Evolutionary conservation across 2,329 filamentous ascomycete genomes (phyloP).

Genomic region (Cladophialophora exuberans): DNA sequence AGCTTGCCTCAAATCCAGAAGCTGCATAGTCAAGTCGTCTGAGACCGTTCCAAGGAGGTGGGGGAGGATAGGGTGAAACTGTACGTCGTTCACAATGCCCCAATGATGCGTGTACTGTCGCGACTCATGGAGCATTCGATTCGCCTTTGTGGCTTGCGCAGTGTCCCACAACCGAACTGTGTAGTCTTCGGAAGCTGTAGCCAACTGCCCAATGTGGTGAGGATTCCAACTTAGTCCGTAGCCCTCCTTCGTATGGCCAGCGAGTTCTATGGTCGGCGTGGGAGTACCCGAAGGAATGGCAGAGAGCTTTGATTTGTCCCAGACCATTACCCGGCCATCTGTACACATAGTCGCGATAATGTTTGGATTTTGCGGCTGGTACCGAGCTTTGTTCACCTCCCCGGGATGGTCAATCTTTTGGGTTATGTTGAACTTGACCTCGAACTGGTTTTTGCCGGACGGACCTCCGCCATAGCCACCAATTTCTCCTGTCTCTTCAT

Average conservation of each 20-base stretch:
- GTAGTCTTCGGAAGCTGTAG: slow-evolving; percentile 87
- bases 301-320: slow-evolving; percentile 93
- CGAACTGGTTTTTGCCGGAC: slow-evolving; percentile 67
- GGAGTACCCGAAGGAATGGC: slow-evolving; percentile 73
- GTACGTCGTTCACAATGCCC: slow-evolving; percentile 93
- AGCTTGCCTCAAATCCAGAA: slow-evolving; percentile 79
- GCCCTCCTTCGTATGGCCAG: slow-evolving; percentile 85
- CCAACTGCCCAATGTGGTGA: slow-evolving; percentile 76
- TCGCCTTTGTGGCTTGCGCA: slow-evolving; percentile 70
- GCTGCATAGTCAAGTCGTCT: slow-evolving; percentile 89
- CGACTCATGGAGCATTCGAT: slow-evolving; percentile 70
- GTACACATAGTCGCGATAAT: slow-evolving; percentile 92
- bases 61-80: slow-evolving; percentile 86
- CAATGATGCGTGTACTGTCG: slow-evolving; percentile 84
- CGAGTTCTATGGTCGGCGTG: slow-evolving; percentile 80
- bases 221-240: slow-evolving; percentile 95
- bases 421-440: slow-evolving; percentile 85
- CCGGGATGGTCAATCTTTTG: slow-evolving; percentile 96
- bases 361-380: slow-evolving; percentile 96
- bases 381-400: slow-evolving; percentile 97
- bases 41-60: slow-evolving; percentile 90
- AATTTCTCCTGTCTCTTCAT: slow-evolving; percentile 89
- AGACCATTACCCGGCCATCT: slow-evolving; percentile 86
- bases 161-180: slow-evolving; percentile 94
- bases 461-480: slow-evolving; percentile 81